Evolutionary conservation across 768 basidiomycete genomes (phyloP), one percentile per base, ranked within the genome.

Genomic region (Mycena rosella): DNA sequence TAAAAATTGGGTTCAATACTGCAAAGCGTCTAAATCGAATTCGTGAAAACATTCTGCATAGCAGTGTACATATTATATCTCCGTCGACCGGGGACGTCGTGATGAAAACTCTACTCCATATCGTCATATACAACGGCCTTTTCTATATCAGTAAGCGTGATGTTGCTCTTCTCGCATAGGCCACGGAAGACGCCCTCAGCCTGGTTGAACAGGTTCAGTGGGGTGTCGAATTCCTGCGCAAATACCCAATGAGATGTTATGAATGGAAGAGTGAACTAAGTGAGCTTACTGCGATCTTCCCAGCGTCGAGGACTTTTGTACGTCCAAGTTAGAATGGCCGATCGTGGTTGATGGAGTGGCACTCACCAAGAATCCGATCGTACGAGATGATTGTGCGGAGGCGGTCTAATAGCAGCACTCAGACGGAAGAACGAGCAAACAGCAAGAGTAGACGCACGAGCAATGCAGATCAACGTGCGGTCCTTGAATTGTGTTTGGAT

Each of bases 371-470:
- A 51, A 93, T 89, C n/a, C 88, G 82, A 75, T 95, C 92, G 72
- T 92, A 92, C 14, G 86, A 85, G 47, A 94, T 84, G 69, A 95
- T 93, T 0, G 94, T 95, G 53, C 90, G 85, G 45, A 95, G 78
- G 27, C 94, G 90, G 78, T 95, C 91, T 84, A 38, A 45, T 34
- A 14, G 13, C 4, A 3, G 38, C 0, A 26, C 18, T 45, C 49
- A 54, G 38, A 3, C 32, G 32, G 24, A 42, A 29, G 18, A 38
- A 15, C 5, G 15, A 86, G 42, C 1, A 24, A 14, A 27, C 26
- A 27, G 8, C 20, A 27, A n/a, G 3, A 11, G 22, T 7, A 32
- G 7, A 26, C 29, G 36, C 29, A 91, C 89, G 92, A 47, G 91
- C 91, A 70, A 94, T 94, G 75, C 91, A 93, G 26, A 95, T 78